phyloP scores from a whole-genome alignment of 352 stramenopile species.

The Salisapilia sapeloensis region DNA sequence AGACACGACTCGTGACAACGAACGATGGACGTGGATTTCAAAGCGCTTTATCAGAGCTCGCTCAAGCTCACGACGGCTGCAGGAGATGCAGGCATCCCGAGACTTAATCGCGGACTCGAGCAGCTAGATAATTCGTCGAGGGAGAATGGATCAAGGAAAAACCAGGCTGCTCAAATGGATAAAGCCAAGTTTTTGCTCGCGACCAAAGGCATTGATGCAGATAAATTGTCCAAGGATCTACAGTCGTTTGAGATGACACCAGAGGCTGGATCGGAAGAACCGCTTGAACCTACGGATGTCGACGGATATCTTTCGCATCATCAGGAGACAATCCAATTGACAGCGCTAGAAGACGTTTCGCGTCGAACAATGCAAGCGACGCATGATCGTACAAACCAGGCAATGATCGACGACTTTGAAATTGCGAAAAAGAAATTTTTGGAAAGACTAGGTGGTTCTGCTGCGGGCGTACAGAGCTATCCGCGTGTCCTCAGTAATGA shows the following conservation, averaged over 20 bases:
- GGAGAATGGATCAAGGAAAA: slow-evolving; percentile 5
- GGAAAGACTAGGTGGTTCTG: slow-evolving; percentile 44
- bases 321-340: slow-evolving; percentile 85
- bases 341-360: slow-evolving; percentile 79
- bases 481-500: slow-evolving; percentile 18
- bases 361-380: slow-evolving; percentile 59
- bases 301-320: slow-evolving; percentile 80
- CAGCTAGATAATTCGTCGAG: slow-evolving; percentile 62
- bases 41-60: slow-evolving; percentile 74
- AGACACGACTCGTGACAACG: slow-evolving; percentile 4
- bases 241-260: slow-evolving; percentile 60
- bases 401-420: slow-evolving; percentile 80
- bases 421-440: slow-evolving; percentile 52
- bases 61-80: slow-evolving; percentile 70
- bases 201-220: slow-evolving; percentile 69
- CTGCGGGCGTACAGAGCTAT: slow-evolving; percentile 56
- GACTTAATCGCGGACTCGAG: slow-evolving; percentile 61
- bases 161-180: slow-evolving; percentile 14
- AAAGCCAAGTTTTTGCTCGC: slow-evolving; percentile 77
- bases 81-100: slow-evolving; percentile 54
- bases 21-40: slow-evolving; percentile 67
- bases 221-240: slow-evolving; percentile 75
- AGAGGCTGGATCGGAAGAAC: slow-evolving; percentile 60
- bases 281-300: slow-evolving; percentile 72
- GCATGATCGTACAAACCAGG: slow-evolving; percentile 71